A percentile compares a stretch with the other conserved stretches of the same genome.
Conservation (phyloP, 164 flowering plant genomes). For the Tinospora cordifolia region DNA sequence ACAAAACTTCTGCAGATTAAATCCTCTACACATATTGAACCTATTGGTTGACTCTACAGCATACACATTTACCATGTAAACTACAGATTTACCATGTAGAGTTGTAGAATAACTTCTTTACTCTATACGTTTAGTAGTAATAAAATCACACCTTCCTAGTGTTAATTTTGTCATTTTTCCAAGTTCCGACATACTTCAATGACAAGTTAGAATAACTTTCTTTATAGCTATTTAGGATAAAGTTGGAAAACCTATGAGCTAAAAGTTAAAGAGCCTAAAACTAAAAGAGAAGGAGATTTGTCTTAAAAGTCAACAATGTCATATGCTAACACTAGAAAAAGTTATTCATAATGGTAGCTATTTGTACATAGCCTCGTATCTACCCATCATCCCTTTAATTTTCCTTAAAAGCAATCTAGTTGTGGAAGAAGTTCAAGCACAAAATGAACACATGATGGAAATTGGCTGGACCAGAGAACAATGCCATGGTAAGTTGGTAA, state of each 20-base stretch:
- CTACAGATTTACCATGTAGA: neutral
- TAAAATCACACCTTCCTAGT: neutral
- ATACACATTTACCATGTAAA: neutral
- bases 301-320: neutral
- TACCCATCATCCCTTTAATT: no score
- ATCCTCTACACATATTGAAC: neutral
- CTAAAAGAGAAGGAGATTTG: neutral
- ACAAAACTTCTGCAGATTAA: neutral
- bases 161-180: neutral
- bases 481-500: no score
- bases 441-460: no score
- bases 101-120: neutral
- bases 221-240: no score
- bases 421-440: no score
- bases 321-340: neutral
- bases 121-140: neutral
- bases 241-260: neutral
- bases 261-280: neutral
- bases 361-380: no score
- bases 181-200: neutral
- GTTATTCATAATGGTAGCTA: no score
- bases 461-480: no score
- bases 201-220: neutral
- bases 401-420: no score
- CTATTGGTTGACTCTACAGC: neutral